Evolutionary conservation across 768 basidiomycete species (phyloP), one percentile per base, ranked within the genome.

Genomic region (Mycena vulgaris): DNA sequence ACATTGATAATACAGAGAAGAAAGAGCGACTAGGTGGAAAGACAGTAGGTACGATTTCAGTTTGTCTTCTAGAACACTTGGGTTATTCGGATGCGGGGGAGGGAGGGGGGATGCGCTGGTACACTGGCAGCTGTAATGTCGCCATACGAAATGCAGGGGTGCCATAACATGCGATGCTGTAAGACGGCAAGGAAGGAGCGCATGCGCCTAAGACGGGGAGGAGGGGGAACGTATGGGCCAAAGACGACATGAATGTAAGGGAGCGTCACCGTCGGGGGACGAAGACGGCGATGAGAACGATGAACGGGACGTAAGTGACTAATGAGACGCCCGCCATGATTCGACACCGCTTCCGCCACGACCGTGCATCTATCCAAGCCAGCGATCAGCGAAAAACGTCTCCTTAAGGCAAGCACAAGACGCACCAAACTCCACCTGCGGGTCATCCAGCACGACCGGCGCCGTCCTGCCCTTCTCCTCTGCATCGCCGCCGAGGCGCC

Each of bases 221-320:
- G n/a, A n/a, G n/a, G n/a, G n/a, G n/a, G n/a, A n/a, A n/a, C n/a
- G n/a, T n/a, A n/a, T 35, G n/a, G 9, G 42, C 42, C 10, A 3
- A n/a, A 60, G 25, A 48, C n/a, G 27, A 21, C 7, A 28, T 8
- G 49, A 30, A n/a, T 5, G 25, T 25, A 30, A 31, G 51, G 31
- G 21, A 37, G 35, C 53, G 19, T 66, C 58, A 49, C 11, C 42
- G 23, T 40, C 64, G 51, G 45, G 53, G 42, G 21, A 66, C 25
- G 77, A 91, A 93, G 72, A 94, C 83, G 71, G 90, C 90, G 73
- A 93, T 83, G 68, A 92, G 88, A 72, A 92, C 83, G 78, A 95
- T 90, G 79, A 95, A 93, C 17, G 93, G 93, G 70, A 94, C 83
- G 79, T 95, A 95, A 25, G 92, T 93, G 78, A 94, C 77, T 40